Evolutionary conservation across 192 early-diverging fungal genomes (phyloP).

Genomic region (Anaeromyces robustus): DNA sequence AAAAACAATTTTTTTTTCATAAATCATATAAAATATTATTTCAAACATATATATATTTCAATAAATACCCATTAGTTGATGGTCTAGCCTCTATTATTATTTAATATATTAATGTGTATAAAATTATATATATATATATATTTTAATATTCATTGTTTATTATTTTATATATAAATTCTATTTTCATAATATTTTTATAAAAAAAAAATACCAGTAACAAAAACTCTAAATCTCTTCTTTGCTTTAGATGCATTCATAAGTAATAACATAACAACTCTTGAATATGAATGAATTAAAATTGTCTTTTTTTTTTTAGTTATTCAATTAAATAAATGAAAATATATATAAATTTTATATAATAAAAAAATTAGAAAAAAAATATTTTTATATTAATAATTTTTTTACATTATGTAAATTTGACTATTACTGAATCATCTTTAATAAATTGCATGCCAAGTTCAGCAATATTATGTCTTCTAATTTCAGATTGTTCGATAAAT

Average conservation of each 20-base stretch:
- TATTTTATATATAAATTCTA: too few relatives aligned
- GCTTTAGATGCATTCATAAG: constrained; percentile 53
- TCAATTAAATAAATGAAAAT: too few relatives aligned
- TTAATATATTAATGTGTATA: too few relatives aligned
- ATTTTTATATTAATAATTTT: too few relatives aligned
- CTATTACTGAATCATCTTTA: background rate
- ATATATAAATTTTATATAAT: too few relatives aligned
- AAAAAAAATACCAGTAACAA: constrained; percentile 42
- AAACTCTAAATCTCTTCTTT: constrained; percentile 81
- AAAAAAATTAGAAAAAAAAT: background rate
- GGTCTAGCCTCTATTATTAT: background rate
- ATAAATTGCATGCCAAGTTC: background rate
- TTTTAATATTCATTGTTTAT: too few relatives aligned
- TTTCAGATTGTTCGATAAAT: background rate
- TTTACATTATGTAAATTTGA: too few relatives aligned
- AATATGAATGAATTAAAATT: constrained; percentile 89
- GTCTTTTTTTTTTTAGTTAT: constrained; percentile 21
- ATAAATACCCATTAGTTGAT: background rate
- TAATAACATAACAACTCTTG: constrained; percentile 78
- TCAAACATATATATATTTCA: too few relatives aligned
- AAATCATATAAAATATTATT: too few relatives aligned
- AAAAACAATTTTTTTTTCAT: too few relatives aligned
- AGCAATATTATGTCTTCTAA: background rate
- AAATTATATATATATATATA: too few relatives aligned
- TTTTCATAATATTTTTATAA: too few relatives aligned